Evolutionary conservation across 2,329 filamentous ascomycete species (phyloP), one percentile per base, ranked within the genome.

Genomic region (Sporothrix luriei): DNA sequence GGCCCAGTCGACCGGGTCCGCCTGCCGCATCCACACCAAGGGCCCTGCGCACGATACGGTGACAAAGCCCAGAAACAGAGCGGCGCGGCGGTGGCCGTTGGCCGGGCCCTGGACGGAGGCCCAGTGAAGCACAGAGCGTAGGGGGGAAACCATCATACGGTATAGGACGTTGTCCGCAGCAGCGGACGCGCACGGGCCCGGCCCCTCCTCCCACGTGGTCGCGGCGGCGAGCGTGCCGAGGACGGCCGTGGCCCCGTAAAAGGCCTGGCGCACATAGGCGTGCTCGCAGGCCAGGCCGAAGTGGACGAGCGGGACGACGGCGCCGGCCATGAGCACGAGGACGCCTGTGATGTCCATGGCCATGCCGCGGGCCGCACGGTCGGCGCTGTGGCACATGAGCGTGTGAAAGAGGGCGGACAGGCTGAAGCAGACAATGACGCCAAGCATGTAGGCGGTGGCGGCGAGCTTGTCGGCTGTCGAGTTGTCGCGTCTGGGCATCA

Each of bases 331-430:
- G 70, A 90, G 76, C 7, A 85, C 79, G 2, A 90, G 81, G 55
- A 90, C 86, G 9, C 87, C 87, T 55, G 87, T 81, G 73, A 88
- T 87, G 75, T 90, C 88, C 38, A 89, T 77, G 73, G 86, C 84
- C 71, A 88, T 85, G 6, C 85, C 86, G 70, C 84, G 81, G 13
- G 78, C 78, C 49, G 82, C 82, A 16, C 85, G 80, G 6, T 77
- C 73, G 9, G 82, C 78, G 66, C 83, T 85, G 73, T 89, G 87
- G 69, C 84, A 85, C 72, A 82, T 82, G 65, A 88, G 80, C 2
- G 84, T 85, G 75, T 89, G 87, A 73, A 84, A 89, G 6, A 77
- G 76, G 5, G 80, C 78, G 2, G 84, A 85, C 0, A 84, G 74
- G 7, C 77, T 71, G 72, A 85, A 84, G 72, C 82, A 85, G 62